These are phyloP conservation scores for Paxillus ammoniavirescens DNA, from an alignment of 768 basidiomycete genomes.

Conservation along the genomic window DNA sequence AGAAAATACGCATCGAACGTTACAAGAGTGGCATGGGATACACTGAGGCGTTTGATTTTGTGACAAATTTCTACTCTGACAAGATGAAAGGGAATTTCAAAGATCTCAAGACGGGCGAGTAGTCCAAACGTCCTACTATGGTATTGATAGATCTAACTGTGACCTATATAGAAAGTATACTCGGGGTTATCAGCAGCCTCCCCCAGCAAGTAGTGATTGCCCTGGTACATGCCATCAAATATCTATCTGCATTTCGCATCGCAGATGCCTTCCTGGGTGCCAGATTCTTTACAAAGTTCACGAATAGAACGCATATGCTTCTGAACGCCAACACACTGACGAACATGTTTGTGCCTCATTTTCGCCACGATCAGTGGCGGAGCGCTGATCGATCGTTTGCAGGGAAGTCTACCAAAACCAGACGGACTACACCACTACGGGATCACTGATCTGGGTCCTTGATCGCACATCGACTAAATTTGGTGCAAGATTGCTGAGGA, in stretches of 20 bases:
- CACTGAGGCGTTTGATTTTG: constrained; percentile 64
- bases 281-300: constrained; percentile 76
- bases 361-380: neutral
- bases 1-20: constrained; percentile 61
- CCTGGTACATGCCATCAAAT: constrained; percentile 67
- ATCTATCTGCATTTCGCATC: constrained; percentile 72
- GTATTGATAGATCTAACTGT: neutral
- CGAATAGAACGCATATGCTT: constrained; percentile 79
- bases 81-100: constrained; percentile 44
- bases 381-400: neutral
- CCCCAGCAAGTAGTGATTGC: constrained; percentile 70
- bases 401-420: constrained; percentile 92
- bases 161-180: constrained; percentile 47
- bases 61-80: constrained; percentile 66
- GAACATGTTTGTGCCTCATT: constrained; percentile 53
- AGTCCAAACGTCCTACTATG: neutral
- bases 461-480: constrained; percentile 88
- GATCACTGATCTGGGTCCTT: constrained; percentile 82
- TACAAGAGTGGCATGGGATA: constrained; percentile 56
- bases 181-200: constrained; percentile 62
- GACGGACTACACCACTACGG: constrained; percentile 69
- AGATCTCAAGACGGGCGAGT: constrained; percentile 24
- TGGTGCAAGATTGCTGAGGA: constrained; percentile 77
- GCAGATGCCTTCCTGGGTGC: constrained; percentile 78
- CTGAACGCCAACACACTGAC: constrained; percentile 84